Conservation (phyloP, 2,329 filamentous ascomycete species). For the Sporothrix sp. region DNA sequence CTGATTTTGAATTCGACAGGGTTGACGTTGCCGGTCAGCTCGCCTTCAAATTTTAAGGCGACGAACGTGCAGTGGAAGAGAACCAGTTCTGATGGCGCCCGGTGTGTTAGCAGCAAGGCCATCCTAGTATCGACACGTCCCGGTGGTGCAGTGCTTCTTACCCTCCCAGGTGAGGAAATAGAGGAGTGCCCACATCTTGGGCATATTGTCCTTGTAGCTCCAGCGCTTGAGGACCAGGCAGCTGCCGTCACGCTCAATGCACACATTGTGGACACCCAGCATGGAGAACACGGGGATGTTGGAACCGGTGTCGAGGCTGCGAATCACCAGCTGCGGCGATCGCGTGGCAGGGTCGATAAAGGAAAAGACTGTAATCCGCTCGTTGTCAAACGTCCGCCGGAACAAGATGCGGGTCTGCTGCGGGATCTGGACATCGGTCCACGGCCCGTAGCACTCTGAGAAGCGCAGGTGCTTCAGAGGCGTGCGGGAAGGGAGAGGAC, state of each 20-base stretch:
- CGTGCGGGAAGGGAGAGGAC: slow-evolving; percentile 42
- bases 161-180: slow-evolving; percentile 54
- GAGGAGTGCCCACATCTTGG: slow-evolving; percentile 45
- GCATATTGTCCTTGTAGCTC: slow-evolving; percentile 33
- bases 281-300: slow-evolving; percentile 38
- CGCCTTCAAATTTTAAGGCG: slow-evolving; percentile 43
- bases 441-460: slow-evolving; percentile 38
- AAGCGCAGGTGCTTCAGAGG: slow-evolving; percentile 33
- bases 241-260: slow-evolving; percentile 38
- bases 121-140: too few species aligned
- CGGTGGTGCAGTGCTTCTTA: too few species aligned
- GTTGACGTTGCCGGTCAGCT: slow-evolving; percentile 33
- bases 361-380: slow-evolving; percentile 43
- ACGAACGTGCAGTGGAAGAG: slow-evolving; percentile 50
- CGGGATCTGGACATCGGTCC: slow-evolving; percentile 36
- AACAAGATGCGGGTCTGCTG: slow-evolving; percentile 43
- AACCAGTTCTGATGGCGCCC: slow-evolving; percentile 40
- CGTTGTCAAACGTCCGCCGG: slow-evolving; percentile 49
- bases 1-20: slow-evolving; percentile 36
- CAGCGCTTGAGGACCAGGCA: slow-evolving; percentile 44
- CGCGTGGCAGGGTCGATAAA: slow-evolving; percentile 36
- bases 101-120: too few species aligned
- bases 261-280: slow-evolving; percentile 45
- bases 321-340: slow-evolving; percentile 39
- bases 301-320: slow-evolving; percentile 31